Conservation (phyloP, 2,329 filamentous ascomycete genomes). For the Harringtonia aguacate region DNA sequence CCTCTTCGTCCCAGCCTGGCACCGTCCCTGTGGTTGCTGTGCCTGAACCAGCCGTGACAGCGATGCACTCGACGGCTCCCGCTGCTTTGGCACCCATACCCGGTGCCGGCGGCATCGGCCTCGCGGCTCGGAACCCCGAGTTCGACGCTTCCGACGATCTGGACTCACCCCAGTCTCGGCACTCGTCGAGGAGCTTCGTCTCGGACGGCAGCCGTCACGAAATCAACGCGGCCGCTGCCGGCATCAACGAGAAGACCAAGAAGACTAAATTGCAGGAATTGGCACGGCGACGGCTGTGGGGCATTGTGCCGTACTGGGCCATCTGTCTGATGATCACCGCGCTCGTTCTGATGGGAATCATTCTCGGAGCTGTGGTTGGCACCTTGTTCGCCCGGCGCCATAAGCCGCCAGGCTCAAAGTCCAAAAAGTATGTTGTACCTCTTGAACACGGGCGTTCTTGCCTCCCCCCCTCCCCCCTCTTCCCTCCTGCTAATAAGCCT, state of each 20-base stretch:
- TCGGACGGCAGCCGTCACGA: conserved; percentile 41
- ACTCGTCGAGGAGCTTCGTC: conserved; percentile 39
- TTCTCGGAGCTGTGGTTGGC: conserved; percentile 48
- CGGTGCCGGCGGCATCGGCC: conserved; percentile 50
- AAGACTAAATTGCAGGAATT: conserved; percentile 42
- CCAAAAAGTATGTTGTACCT: conserved; percentile 6
- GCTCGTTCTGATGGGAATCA: conserved; percentile 40
- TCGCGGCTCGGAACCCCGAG: conserved; percentile 51
- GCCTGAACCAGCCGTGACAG: conserved; percentile 1
- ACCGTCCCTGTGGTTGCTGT: not conserved
- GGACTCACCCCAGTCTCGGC: conserved; percentile 36
- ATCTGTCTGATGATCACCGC: conserved; percentile 38
- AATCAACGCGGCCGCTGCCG: conserved; percentile 39
- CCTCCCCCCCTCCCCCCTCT: no score
- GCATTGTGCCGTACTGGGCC: conserved; percentile 52
- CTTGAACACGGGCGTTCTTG: conserved; percentile 11
- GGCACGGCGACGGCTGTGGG: conserved; percentile 45
- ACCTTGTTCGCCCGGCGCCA: conserved; percentile 27
- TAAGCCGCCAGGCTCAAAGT: conserved; percentile 13
- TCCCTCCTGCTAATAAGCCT: conserved; percentile 1
- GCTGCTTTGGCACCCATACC: no score
- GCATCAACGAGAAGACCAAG: conserved; percentile 37
- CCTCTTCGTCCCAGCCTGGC: no score
- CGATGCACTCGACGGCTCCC: conserved; percentile 11
- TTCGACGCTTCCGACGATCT: conserved; percentile 49